Evolutionary conservation across 176 grass and related monocot species (phyloP).

Genomic region (sorghum (Sorghum bicolor)): Sorghum_bicolor_NCBIv3 NC_012878.2:49641001-49641500

Average conservation of each 20-base stretch:
- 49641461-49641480: background rate
- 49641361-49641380: background rate
- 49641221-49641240: too few species aligned
- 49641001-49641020: slow-evolving; percentile 80
- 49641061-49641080: background rate
- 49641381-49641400: background rate
- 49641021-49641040: slow-evolving; percentile 78
- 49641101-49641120: background rate
- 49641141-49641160: background rate
- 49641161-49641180: background rate
- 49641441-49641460: background rate
- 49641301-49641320: background rate
- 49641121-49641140: background rate
- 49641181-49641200: slow-evolving; percentile 15
- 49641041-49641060: slow-evolving; percentile 10
- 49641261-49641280: too few species aligned
- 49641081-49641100: background rate
- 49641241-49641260: too few species aligned
- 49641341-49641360: background rate
- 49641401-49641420: background rate
- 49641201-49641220: too few species aligned
- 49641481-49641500: background rate
- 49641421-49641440: background rate
- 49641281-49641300: background rate
- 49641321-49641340: background rate